Evolutionary conservation across 73 alveolate species (phyloP), one percentile per base, ranked within the genome.

Genomic region (Symbiodinium pilosum): DNA sequence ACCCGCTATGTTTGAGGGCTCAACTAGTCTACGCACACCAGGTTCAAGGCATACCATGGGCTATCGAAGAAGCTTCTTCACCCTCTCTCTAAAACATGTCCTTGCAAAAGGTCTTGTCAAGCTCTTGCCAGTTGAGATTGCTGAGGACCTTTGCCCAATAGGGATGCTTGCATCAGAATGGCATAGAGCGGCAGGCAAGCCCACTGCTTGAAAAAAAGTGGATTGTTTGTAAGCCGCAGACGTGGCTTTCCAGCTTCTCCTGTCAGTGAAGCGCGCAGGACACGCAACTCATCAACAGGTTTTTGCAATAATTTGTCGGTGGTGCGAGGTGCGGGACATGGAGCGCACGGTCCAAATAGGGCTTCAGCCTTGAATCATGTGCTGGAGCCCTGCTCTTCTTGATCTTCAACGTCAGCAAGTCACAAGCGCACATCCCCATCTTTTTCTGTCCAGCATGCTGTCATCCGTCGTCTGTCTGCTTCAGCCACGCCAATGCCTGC

Each of bases 311-410:
- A 64, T 26, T 64, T 38, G 95, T 54, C 95, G 36, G 73, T 41
- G 42, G 86, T 36, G 36, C 97, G 5, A 91, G 89, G 54, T 91
- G 97, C 36, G 97, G 97, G 32, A 91, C 89, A n/a, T 91, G 97
- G 41, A 91, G n/a, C 38, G 97, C 97, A 1, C 97, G 88, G 56
- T 91, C 97, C 97, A 91, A 36, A 40, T 91, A 91, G 30, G 97
- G 97, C 88, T 86, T 83, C 97, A 91, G 47, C 97, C 97, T 91
- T 32, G 75, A 44, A n/a, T n/a, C n/a, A n/a, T n/a, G n/a, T n/a
- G n/a, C n/a, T 36, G 34, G 5, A 56, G n/a, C 51, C 14, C 14
- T 18, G 56, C 3, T 20, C 34, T 20, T 36, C 88, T n/a, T 75
- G 20, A 34, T 43, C 39, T 30, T 32, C 30, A 54, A 38, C 88